Evolutionary conservation across 2,329 filamentous ascomycete genomes (phyloP), one percentile per base, ranked within the genome.

Genomic region (Aspergillus unguis): DNA sequence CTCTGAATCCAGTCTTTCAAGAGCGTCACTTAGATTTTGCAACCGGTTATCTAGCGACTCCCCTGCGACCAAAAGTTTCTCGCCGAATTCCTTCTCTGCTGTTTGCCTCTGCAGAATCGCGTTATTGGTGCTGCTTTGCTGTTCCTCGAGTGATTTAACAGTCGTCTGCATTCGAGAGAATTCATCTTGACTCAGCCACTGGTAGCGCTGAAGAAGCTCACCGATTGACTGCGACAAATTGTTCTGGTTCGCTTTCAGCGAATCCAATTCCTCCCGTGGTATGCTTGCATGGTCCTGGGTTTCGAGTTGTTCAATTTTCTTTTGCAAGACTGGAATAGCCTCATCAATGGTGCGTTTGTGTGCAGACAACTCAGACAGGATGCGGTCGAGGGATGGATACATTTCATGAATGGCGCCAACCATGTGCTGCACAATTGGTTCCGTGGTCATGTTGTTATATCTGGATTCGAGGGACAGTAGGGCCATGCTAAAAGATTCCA

Each of bases 361-460:
- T 3, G 29, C n/a, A 6, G 46, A 33, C 9, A 67, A 46, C 29
- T 63, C 60, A 6, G 64, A 57, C 6, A 60, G 44, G 25, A 65
- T 33, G 7, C 60, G 58, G 32, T 55, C 57, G 37, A 65, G 50
- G n/a, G 62, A 63, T 1, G 71, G 71, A 35, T 71, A 71, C 61
- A 70, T 64, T 46, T 71, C 64, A 32, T 66, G 64, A 57, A 74
- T 66, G 2, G 62, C 62, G 23, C 49, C 56, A 25, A 70, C 46
- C 59, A 74, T 71, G 10, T 65, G 58, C n/a, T 62, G 64, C 2
- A 68, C 66, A 17, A 77, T 46, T 3, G 65, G 58, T 8, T 69
- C 68, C 0, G 72, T 73, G 17, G 63, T 64, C 6, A 85, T 63
- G 56, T 79, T 81, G 50, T 75, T 76, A 54, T 75, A 82, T 54